phyloP scores from a whole-genome alignment of 179 eudicot genomes.

The Sideroxylon spinosum region DNA sequence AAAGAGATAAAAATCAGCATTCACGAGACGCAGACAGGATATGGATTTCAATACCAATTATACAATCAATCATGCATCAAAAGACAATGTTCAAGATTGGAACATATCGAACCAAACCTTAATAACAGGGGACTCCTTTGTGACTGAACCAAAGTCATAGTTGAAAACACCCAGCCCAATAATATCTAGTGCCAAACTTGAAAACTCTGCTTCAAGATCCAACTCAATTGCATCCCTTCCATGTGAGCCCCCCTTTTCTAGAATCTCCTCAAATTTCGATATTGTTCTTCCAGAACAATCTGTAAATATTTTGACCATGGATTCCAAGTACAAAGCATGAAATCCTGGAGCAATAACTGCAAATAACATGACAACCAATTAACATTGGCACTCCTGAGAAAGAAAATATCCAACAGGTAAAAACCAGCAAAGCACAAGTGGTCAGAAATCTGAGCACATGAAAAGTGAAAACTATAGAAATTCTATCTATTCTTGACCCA shows the following conservation, averaged over 20 bases:
- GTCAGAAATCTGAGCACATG: not conserved
- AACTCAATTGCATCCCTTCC: slow-evolving; percentile 50
- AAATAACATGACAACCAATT: slow-evolving; percentile 12
- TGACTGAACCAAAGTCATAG: slow-evolving; percentile 92
- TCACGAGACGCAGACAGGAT: not conserved
- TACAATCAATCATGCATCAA: not conserved
- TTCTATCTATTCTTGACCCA: not conserved
- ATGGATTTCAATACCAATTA: not conserved
- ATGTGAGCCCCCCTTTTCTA: slow-evolving; percentile 36
- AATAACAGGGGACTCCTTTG: slow-evolving; percentile 94
- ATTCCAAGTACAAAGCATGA: slow-evolving; percentile 89
- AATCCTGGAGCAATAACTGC: slow-evolving; percentile 99
- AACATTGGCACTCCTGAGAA: not conserved
- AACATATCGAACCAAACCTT: slow-evolving; percentile 42
- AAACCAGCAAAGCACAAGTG: not conserved
- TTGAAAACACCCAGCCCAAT: slow-evolving; percentile 98
- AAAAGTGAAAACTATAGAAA: slow-evolving; percentile 11
- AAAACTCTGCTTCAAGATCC: slow-evolving; percentile 97
- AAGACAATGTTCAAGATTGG: not conserved
- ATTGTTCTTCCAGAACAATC: slow-evolving; percentile 72
- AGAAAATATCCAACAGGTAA: not conserved
- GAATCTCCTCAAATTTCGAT: slow-evolving; percentile 64
- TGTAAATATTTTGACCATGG: slow-evolving; percentile 78
- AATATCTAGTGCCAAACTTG: slow-evolving; percentile 95
- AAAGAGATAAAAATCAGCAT: not conserved